Evolutionary conservation across 148 eudicot genomes (phyloP).

Genomic region (Rheum nobile): DNA sequence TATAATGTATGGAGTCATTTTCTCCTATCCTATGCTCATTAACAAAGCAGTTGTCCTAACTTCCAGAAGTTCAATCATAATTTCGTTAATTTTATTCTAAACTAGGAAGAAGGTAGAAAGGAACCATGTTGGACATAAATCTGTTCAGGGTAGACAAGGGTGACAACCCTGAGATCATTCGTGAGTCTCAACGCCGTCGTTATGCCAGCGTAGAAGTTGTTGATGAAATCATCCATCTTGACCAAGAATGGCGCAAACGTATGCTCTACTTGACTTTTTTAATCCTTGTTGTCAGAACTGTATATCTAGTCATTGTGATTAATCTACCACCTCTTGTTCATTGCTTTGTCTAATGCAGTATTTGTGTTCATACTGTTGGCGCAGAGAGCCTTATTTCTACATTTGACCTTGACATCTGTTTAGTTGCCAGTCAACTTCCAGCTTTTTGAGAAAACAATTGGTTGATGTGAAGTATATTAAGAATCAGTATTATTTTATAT

Average conservation of each 20-base stretch:
- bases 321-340: no score
- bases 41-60: no score
- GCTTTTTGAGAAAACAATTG: not conserved
- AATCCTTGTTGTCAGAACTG: no score
- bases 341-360: not conserved
- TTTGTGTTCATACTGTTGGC: not conserved
- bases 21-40: no score
- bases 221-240: constrained; percentile 57
- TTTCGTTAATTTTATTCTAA: constrained; percentile 66
- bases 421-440: not conserved
- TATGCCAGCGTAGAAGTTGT: constrained; percentile 56
- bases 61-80: no score
- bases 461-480: not conserved
- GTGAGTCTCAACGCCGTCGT: constrained; percentile 81
- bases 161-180: no score
- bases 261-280: not conserved
- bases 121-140: constrained; percentile 66
- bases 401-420: not conserved
- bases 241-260: constrained; percentile 67
- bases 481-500: not conserved
- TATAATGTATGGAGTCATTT: no score
- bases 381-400: not conserved
- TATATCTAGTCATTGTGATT: no score
- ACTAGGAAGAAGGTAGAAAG: constrained; percentile 20
- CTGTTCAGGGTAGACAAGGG: no score